phyloP scores from a whole-genome alignment of 345 rosid genomes.

The Melaleuca alternifolia region DNA sequence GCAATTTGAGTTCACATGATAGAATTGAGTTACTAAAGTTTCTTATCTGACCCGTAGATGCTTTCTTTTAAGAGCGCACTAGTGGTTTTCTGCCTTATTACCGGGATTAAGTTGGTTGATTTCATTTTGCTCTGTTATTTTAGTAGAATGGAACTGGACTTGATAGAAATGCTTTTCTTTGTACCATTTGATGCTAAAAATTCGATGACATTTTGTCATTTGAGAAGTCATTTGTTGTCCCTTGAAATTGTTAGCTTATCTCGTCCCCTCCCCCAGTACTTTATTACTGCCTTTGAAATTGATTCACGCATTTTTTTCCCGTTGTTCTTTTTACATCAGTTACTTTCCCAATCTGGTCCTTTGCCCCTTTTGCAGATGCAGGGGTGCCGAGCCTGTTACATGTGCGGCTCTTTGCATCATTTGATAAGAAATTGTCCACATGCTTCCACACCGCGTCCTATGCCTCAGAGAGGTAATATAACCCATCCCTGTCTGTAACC shows the following conservation, averaged over 20 bases:
- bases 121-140: neutral
- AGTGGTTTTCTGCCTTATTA: neutral
- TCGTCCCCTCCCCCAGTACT: neutral
- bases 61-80: neutral
- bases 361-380: conserved; percentile 6
- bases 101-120: neutral
- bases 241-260: neutral
- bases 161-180: neutral
- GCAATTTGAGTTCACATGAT: neutral
- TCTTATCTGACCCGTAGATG: neutral
- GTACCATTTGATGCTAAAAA: neutral
- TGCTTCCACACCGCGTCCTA: conserved; percentile 13
- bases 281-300: neutral
- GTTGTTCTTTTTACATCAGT: neutral
- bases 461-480: conserved; percentile 24
- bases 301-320: neutral
- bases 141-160: neutral
- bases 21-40: neutral
- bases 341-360: neutral
- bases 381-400: conserved; percentile 35
- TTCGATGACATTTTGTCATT: neutral
- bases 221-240: neutral
- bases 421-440: conserved; percentile 37
- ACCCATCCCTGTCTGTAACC: neutral
- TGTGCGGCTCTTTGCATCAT: conserved; percentile 43